These are phyloP conservation scores for Porpolomopsis calyptriformis DNA, from an alignment of 768 basidiomycete species.

Conservation along the genomic window DNA sequence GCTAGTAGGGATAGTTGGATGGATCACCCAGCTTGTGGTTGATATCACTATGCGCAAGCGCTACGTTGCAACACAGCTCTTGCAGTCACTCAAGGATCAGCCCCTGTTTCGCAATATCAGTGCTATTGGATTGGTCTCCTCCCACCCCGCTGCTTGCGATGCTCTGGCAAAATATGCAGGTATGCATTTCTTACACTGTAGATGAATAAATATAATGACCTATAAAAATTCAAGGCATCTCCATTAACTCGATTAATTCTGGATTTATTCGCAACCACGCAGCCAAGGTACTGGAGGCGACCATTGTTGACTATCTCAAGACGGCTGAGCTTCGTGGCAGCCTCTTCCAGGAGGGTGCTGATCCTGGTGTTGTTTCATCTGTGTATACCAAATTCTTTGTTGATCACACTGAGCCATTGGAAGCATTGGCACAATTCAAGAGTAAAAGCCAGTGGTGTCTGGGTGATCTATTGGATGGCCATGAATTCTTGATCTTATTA, in stretches of 20 bases:
- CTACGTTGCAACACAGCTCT: constrained; percentile 21
- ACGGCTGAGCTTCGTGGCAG: constrained; percentile 14
- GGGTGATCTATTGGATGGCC: constrained; percentile 20
- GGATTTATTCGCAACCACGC: constrained; percentile 16
- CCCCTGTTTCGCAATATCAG: constrained; percentile 14
- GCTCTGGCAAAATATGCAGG: constrained; percentile 20
- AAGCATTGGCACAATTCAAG: constrained; percentile 15
- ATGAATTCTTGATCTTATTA: constrained; percentile 21
- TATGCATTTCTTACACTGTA: constrained; percentile 7
- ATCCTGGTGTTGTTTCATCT: constrained; percentile 15
- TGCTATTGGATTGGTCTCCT: constrained; percentile 22
- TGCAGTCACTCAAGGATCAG: constrained; percentile 15
- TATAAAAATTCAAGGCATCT: not conserved
- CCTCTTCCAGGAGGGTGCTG: constrained; percentile 13
- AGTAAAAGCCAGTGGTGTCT: constrained; percentile 15
- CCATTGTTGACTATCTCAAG: constrained; percentile 19
- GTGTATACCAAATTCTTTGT: constrained; percentile 22
- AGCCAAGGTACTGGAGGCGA: constrained; percentile 10
- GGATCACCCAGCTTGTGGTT: constrained; percentile 29
- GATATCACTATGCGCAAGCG: constrained; percentile 14
- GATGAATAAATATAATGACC: not conserved
- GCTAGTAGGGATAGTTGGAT: constrained; percentile 17
- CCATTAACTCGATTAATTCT: constrained; percentile 8
- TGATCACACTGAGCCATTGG: constrained; percentile 22
- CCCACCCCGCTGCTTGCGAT: constrained; percentile 21